Evolutionary conservation across 202 grass and related monocot species (phyloP).

Genomic region (Panicum hallii): DNA sequence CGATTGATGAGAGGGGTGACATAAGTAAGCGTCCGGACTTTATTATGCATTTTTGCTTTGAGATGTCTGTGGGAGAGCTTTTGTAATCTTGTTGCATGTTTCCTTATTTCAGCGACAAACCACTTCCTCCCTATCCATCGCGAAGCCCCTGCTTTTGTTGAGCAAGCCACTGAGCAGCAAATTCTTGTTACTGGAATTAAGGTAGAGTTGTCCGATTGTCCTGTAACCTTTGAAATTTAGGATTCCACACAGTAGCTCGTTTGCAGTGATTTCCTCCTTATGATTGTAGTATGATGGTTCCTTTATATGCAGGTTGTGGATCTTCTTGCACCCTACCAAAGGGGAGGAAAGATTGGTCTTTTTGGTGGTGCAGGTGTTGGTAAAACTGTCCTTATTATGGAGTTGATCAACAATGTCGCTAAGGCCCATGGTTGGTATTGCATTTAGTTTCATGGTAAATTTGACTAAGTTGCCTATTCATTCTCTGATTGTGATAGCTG

Average conservation of each 20-base stretch:
- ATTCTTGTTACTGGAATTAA: constrained; percentile 99
- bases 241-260: neutral
- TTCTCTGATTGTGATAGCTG: constrained; percentile 31
- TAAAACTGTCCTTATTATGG: constrained; percentile 99
- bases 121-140: constrained; percentile 98
- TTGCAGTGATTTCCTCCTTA: neutral
- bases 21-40: constrained; percentile 61
- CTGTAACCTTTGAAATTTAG: neutral
- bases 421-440: constrained; percentile 92
- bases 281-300: constrained; percentile 19
- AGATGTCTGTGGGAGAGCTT: constrained; percentile 2
- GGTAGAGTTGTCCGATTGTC: constrained; percentile 40
- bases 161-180: constrained; percentile 98
- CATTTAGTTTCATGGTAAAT: constrained; percentile 3
- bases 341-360: constrained; percentile 97
- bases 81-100: neutral
- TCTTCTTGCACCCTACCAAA: constrained; percentile 98
- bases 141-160: constrained; percentile 97
- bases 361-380: constrained; percentile 99
- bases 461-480: neutral
- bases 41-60: neutral
- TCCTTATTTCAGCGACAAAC: constrained; percentile 60
- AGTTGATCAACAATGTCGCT: constrained; percentile 98
- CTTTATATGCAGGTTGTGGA: constrained; percentile 78
- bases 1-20: constrained; percentile 93